Conservation (phyloP, 257 asterid species). For the Solanum rostratum region DNA sequence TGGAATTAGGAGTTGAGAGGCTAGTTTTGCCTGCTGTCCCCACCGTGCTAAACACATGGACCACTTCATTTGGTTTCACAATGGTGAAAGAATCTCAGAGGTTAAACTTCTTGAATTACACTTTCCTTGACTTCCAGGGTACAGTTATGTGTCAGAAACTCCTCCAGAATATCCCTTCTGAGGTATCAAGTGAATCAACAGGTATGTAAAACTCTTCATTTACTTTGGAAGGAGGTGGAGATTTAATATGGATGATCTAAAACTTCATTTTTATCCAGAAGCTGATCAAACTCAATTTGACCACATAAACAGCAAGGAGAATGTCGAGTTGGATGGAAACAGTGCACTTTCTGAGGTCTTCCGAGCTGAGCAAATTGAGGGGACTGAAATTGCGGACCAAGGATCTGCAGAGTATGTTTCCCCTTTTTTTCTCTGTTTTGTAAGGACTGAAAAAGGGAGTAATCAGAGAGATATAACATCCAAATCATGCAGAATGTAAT, state of each 20-base stretch:
- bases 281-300: slow-evolving; percentile 7
- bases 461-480: not conserved
- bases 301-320: slow-evolving; percentile 2
- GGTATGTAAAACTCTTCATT: slow-evolving; percentile 21
- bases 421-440: not conserved
- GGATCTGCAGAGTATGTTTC: slow-evolving; percentile 25
- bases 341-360: slow-evolving; percentile 26
- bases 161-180: slow-evolving; percentile 13
- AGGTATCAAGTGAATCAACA: slow-evolving; percentile 13
- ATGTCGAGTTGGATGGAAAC: slow-evolving; percentile 18
- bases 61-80: slow-evolving; percentile 53
- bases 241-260: not conserved
- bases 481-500: not conserved
- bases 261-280: slow-evolving; percentile 19
- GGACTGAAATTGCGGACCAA: slow-evolving; percentile 17
- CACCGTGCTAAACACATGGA: slow-evolving; percentile 53
- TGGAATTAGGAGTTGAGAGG: slow-evolving; percentile 56
- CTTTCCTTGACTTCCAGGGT: slow-evolving; percentile 62
- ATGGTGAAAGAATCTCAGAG: slow-evolving; percentile 36
- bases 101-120: slow-evolving; percentile 29
- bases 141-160: slow-evolving; percentile 56
- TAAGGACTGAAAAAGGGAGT: not conserved
- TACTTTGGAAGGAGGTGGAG: not conserved
- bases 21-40: slow-evolving; percentile 71
- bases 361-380: slow-evolving; percentile 23